Percentiles rank a stretch among this genome's conserved stretches.
Evolutionary conservation across 2,329 filamentous ascomycete genomes (phyloP).

Genomic region (Alternaria consortialis): DNA sequence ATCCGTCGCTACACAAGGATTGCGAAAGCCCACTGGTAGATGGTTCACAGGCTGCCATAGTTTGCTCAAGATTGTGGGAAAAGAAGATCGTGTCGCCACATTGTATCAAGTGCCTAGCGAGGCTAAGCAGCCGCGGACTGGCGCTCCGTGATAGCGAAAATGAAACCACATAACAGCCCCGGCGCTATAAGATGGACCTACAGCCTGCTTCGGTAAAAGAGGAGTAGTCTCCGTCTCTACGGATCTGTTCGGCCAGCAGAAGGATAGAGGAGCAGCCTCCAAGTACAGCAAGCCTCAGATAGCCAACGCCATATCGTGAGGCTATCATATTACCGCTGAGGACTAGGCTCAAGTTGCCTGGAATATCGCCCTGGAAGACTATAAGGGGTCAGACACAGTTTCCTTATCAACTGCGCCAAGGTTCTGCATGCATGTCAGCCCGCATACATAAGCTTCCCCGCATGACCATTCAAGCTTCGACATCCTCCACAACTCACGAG

Average conservation of each 20-base stretch:
- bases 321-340: neutral
- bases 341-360: neutral
- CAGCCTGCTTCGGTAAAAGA: neutral
- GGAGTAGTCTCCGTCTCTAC: neutral
- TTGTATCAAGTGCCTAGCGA: constrained; percentile 26
- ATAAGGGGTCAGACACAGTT: neutral
- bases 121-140: neutral
- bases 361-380: neutral
- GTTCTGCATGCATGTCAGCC: constrained; percentile 30
- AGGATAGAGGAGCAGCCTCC: neutral
- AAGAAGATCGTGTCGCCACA: constrained; percentile 27
- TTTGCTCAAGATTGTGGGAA: constrained; percentile 29
- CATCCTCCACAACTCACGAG: constrained; percentile 8
- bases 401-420: neutral
- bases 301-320: neutral
- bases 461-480: constrained; percentile 30
- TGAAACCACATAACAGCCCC: neutral
- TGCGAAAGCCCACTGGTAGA: constrained; percentile 4
- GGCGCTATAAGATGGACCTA: neutral
- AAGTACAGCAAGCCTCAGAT: neutral
- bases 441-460: constrained; percentile 25
- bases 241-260: neutral
- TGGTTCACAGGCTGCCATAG: constrained; percentile 6
- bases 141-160: constrained; percentile 5
- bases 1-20: neutral